A percentile compares a stretch with the other conserved stretches of the same genome.
phyloP scores from a whole-genome alignment of 768 basidiomycete species.

The Amanita molliuscula region DNA sequence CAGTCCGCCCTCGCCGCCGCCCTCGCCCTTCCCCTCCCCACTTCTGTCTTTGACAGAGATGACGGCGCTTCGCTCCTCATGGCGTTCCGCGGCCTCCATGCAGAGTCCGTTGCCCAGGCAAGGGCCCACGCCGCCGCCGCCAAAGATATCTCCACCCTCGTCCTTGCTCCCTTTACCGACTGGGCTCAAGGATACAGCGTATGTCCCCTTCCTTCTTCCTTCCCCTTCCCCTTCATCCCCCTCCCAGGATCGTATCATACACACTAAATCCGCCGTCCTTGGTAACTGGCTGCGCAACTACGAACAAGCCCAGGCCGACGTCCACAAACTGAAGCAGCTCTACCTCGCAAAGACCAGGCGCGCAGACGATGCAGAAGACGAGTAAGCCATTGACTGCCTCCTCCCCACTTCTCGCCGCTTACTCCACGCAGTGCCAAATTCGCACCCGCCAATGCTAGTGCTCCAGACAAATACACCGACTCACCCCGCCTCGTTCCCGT shows the following conservation, averaged over 20 bases:
- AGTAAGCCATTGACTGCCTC: slow-evolving; percentile 42
- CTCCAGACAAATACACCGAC: slow-evolving; percentile 69
- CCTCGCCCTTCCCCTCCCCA: slow-evolving; percentile 40
- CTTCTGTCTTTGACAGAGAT: slow-evolving; percentile 56
- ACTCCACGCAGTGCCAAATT: slow-evolving; percentile 61
- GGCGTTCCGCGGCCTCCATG: slow-evolving; percentile 72
- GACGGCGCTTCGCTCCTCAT: slow-evolving; percentile 78
- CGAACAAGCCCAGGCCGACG: slow-evolving; percentile 57
- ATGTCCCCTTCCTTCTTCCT: slow-evolving; percentile 9
- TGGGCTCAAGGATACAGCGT: slow-evolving; percentile 78
- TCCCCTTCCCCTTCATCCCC: slow-evolving; percentile 7
- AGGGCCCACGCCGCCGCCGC: slow-evolving; percentile 62
- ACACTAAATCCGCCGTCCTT: slow-evolving; percentile 46
- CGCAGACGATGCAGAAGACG: slow-evolving; percentile 90
- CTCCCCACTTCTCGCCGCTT: slow-evolving; percentile 7
- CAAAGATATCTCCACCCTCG: slow-evolving; percentile 63
- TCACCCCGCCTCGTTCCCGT: slow-evolving; percentile 60
- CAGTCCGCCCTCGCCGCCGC: slow-evolving; percentile 56
- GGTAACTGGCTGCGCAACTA: slow-evolving; percentile 64
- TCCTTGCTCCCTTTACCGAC: slow-evolving; percentile 69
- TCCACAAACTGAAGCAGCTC: slow-evolving; percentile 62
- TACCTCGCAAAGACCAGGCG: slow-evolving; percentile 72
- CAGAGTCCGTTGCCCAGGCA: slow-evolving; percentile 64
- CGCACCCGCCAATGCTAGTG: slow-evolving; percentile 53
- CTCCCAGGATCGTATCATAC: slow-evolving; percentile 49